phyloP scores from a whole-genome alignment of 768 basidiomycete genomes.

The Lepiota subincarnata region DNA sequence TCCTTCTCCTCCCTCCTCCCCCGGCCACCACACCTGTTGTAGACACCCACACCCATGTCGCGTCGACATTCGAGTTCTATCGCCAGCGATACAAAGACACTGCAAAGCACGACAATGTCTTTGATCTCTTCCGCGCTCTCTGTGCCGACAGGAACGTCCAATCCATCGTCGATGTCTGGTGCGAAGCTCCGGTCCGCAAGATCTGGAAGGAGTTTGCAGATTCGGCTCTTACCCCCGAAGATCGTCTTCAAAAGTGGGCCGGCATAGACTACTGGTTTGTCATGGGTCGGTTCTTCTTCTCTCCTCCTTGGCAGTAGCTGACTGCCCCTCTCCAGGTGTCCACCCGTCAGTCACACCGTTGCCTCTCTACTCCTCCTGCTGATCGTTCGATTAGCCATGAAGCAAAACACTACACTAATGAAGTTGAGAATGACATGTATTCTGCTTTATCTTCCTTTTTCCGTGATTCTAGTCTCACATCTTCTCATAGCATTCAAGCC shows the following conservation, averaged over 20 bases:
- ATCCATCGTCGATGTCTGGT: conserved; percentile 84
- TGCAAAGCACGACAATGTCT: conserved; percentile 45
- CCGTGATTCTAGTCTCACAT: not conserved
- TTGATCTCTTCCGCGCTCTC: conserved; percentile 63
- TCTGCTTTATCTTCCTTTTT: conserved; percentile 18
- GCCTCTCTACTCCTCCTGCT: not conserved
- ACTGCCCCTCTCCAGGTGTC: conserved; percentile 45
- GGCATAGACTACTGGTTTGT: conserved; percentile 80
- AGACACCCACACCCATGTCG: conserved; percentile 86
- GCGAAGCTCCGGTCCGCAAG: conserved; percentile 67
- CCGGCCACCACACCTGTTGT: conserved; percentile 45
- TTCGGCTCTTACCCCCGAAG: conserved; percentile 51
- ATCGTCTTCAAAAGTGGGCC: conserved; percentile 52
- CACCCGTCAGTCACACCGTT: conserved; percentile 52
- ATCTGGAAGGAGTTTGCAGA: conserved; percentile 73
- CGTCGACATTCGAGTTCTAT: conserved; percentile 67
- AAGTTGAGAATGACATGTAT: conserved; percentile 65
- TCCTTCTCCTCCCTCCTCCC: conserved; percentile 33
- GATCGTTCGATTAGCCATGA: conserved; percentile 50
- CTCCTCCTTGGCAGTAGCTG: not conserved
- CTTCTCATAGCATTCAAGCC: conserved; percentile 52
- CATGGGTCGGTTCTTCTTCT: conserved; percentile 51
- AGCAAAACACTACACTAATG: conserved; percentile 63
- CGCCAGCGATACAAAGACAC: conserved; percentile 50
- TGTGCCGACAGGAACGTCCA: conserved; percentile 55